These are phyloP conservation scores for Lasiosphaeria ovina DNA, from an alignment of 495 filamentous ascomycete genomes.

Conservation along the genomic window DNA sequence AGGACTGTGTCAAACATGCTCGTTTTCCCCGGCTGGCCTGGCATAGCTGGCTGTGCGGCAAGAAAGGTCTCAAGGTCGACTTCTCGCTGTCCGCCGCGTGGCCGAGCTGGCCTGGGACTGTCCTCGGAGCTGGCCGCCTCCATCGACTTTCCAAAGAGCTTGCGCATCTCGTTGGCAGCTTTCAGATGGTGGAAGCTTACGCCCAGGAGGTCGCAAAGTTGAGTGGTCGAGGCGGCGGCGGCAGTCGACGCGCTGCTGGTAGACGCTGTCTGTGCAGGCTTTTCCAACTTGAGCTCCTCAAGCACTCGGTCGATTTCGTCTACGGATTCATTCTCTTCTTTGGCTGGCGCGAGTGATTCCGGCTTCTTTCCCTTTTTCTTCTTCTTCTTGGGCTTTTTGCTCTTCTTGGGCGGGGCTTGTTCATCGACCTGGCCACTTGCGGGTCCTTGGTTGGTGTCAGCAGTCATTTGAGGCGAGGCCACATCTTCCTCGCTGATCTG, in stretches of 20 bases:
- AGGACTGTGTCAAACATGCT: conserved; percentile 62
- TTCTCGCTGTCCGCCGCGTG: conserved; percentile 52
- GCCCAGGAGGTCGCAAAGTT: conserved; percentile 60
- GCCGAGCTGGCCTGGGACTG: conserved; percentile 43
- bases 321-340: conserved; percentile 35
- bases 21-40: conserved; percentile 4
- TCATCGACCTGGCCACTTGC: conserved; percentile 41
- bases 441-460: background rate
- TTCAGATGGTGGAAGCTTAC: conserved; percentile 81
- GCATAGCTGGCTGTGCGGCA: conserved; percentile 56
- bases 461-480: conserved; percentile 17
- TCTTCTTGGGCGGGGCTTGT: conserved; percentile 47
- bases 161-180: conserved; percentile 88
- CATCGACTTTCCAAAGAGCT: conserved; percentile 81
- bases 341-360: conserved; percentile 14
- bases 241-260: conserved; percentile 5
- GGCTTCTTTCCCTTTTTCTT: conserved; percentile 52
- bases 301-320: conserved; percentile 87
- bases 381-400: conserved; percentile 61
- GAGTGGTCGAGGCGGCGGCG: conserved; percentile 7
- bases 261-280: conserved; percentile 8
- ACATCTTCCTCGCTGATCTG: conserved; percentile 44
- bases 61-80: conserved; percentile 71
- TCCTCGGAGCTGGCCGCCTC: conserved; percentile 59
- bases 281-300: conserved; percentile 55